Evolutionary conservation across 2,329 filamentous ascomycete genomes (phyloP).

Genomic region (Xylariales sp.): DNA sequence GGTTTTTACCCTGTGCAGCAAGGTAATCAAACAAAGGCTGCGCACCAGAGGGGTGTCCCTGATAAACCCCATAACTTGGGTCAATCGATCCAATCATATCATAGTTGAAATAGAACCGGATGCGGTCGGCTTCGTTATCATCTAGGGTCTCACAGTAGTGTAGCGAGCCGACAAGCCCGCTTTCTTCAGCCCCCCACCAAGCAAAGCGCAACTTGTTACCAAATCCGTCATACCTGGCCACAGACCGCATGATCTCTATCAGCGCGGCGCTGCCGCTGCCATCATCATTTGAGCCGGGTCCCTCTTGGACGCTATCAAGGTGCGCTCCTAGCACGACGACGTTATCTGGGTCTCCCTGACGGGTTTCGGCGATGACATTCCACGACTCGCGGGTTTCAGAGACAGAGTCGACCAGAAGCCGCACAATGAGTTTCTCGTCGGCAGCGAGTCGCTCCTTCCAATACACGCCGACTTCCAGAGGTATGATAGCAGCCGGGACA

Average conservation of each 20-base stretch:
- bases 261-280: conserved; percentile 49
- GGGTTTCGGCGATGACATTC: conserved; percentile 49
- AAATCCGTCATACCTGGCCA: conserved; percentile 43
- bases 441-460: too few species aligned
- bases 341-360: conserved; percentile 42
- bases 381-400: conserved; percentile 43
- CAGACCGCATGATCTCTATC: conserved; percentile 39
- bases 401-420: conserved; percentile 44
- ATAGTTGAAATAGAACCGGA: conserved; percentile 52
- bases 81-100: conserved; percentile 52
- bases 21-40: too few species aligned
- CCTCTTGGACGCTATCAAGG: conserved; percentile 42
- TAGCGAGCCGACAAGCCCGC: conserved; percentile 43
- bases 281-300: conserved; percentile 60
- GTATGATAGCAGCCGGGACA: too few species aligned
- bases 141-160: conserved; percentile 40
- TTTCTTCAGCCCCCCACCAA: conserved; percentile 51
- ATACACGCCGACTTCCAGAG: too few species aligned
- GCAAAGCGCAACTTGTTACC: conserved; percentile 44
- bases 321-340: conserved; percentile 44
- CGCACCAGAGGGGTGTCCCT: too few species aligned
- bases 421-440: too few species aligned
- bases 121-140: conserved; percentile 42
- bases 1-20: too few species aligned
- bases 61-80: too few species aligned